Base-by-base conservation (phyloP, 148 eudicot genomes). In the Limonium bicolor region DNA sequence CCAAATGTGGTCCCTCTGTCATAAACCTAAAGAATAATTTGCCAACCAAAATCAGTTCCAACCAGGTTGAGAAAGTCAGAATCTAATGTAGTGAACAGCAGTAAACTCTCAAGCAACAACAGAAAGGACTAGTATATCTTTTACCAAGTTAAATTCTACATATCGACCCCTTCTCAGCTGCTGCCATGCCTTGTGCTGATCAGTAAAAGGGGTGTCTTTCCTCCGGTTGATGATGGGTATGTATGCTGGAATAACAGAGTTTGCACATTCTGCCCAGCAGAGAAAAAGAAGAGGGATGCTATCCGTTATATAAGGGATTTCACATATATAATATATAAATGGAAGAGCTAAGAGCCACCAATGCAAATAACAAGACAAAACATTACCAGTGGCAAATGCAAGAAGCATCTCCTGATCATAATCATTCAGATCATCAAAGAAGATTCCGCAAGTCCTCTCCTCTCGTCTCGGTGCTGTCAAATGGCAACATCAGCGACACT, bases 1-100 rank as follows among this genome's bases (percentile, higher is more conserved):
- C 97, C 97, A 48, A 90, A 90, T 46, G 95, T 90, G 39, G 99
- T 90, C 54, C 99, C 95, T 39, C 99, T 68, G 47, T 90, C 99
- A 56, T 90, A 86, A 49, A 82, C 94, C 88, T 86, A 25, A 19
- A 42, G 42, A 53, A 31, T 15, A 29, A 14, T 25, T 37, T 30
- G 35, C 35, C 25, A 26, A 23, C 35, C 7, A 23, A 15, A 4
- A 35, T 24, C 6, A 30, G 17, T 58, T 11, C 55, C 43, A 46
- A n/a, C 20, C n/a, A n/a, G n/a, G n/a, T n/a, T n/a, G n/a, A n/a
- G n/a, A n/a, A n/a, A n/a, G n/a, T n/a, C n/a, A n/a, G n/a, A n/a
- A n/a, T n/a, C n/a, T n/a, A n/a, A n/a, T n/a, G n/a, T n/a, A n/a
- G n/a, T n/a, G n/a, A n/a, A n/a, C n/a, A n/a, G n/a, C n/a, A n/a